phyloP scores from a whole-genome alignment of 306 rosid genomes.

The Morella rubra region DNA sequence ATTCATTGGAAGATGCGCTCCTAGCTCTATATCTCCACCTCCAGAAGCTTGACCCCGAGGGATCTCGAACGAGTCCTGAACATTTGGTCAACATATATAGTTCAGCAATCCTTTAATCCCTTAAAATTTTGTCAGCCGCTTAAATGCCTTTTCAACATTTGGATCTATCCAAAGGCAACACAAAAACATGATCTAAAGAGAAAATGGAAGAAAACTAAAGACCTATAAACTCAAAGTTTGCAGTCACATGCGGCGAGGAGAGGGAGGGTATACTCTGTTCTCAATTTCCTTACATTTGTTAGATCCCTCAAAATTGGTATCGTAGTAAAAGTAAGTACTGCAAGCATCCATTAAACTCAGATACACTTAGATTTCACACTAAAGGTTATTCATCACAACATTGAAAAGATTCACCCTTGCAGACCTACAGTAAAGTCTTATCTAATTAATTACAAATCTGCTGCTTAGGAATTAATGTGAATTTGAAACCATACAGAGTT shows the following conservation, averaged over 20 bases:
- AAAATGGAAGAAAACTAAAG: background rate
- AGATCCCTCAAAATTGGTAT: background rate
- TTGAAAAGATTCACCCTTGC: background rate
- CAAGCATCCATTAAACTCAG: background rate
- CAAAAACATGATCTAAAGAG: background rate
- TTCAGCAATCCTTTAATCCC: background rate
- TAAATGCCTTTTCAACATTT: background rate
- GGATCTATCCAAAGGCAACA: background rate
- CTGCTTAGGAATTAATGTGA: background rate
- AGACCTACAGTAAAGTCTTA: background rate
- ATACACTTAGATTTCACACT: background rate
- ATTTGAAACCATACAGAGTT: background rate
- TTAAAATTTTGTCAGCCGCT: background rate
- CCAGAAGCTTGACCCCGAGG: slow-evolving; percentile 62
- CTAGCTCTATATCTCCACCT: slow-evolving; percentile 75
- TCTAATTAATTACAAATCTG: background rate
- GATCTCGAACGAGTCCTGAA: slow-evolving; percentile 86
- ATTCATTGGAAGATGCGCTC: slow-evolving; percentile 47
- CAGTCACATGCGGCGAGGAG: background rate
- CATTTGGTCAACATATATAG: slow-evolving; percentile 22
- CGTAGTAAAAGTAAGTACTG: background rate
- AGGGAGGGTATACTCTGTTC: background rate
- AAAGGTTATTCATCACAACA: background rate
- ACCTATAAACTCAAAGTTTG: background rate
- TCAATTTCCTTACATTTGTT: background rate